Evolutionary conservation across 2,329 filamentous ascomycete genomes (phyloP), one percentile per base, ranked within the genome.

Genomic region (Atkinsonella hypoxylon): DNA sequence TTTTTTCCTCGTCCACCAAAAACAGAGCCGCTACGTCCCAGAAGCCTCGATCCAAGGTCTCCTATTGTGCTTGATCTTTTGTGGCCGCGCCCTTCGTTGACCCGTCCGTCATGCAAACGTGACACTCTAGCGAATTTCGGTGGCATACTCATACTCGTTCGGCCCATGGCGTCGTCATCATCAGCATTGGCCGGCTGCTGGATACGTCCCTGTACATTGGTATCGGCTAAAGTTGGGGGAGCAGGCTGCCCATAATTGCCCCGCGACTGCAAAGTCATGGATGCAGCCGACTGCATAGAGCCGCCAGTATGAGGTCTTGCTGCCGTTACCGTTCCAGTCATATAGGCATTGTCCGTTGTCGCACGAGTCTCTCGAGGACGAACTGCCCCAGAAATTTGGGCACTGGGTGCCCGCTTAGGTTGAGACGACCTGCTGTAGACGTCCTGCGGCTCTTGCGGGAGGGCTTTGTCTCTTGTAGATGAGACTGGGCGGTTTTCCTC

Each of bases 201-300:
- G 60, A 97, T 89, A 55, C 86, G 86, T 55, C 89, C 91, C 65
- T 95, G 87, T 4, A 80, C 89, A 66, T 93, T 95, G 48, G 89
- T 93, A 58, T 86, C 84, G 46, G 89, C 89, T 53, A 96, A 83
- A 45, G 89, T 82, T 31, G 93, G 90, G 50, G 89, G 88, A 44
- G 83, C 83, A 46, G 91, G 93, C 67, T 94, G 88, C 56, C 88
- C 88, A 65, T 97, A 96, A 45, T 64, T 68, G 47, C 52, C 87
- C 85, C 64, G 86, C 77, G 81, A 57, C 62, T 70, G 63, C 36
- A 73, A 60, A 47, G 83, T 88, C 56, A 87, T 85, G 47, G 93
- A 77, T 65, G 63, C 75, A 40, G 73, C 74, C 18, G 84, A 85
- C 53, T 81, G 77, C 74, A 91, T 81, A 2, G 89, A 93, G 47